Evolutionary conservation across 306 rosid genomes (phyloP), one percentile per base, ranked within the genome.

Genomic region (Pyrus communis): DNA sequence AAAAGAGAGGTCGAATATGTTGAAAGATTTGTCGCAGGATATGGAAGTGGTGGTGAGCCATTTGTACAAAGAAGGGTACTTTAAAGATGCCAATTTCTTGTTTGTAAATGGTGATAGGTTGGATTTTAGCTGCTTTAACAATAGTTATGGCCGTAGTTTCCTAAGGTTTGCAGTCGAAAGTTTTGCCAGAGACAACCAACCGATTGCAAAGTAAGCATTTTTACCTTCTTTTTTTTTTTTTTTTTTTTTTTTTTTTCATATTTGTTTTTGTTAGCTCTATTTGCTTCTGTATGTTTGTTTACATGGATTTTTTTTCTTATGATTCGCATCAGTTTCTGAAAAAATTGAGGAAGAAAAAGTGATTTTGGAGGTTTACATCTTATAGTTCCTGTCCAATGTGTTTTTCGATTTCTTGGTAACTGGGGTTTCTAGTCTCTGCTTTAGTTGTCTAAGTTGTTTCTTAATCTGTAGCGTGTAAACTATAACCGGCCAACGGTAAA

Each of bases 141-240:
- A 1, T 74, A 3, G 11, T 22, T 83, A 64, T 69, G 89, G 91
- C 63, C 51, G 84, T 4, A 73, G 78, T 0, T 92, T 78, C 77
- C 31, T 89, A 11, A 87, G 75, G 87, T 80, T 23, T 61, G 96
- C 89, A 0, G 90, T 81, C 0, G 79, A 77, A 49, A 83, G 22
- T 75, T 94, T 91, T 55, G 85, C 80, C 35, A 78, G 46, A 49
- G 95, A 91, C 71, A 83, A 94, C 63, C 95, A 77, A 67, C 85
- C 88, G 63, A 87, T 92, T 31, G 86, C 91, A 70, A 92, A 90
- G 98, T 91, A 90, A 89, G 95, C 25, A 19, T 31, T 9, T 63
- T 74, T 65, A 22, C 51, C 14, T 35, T 60, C 10, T 7, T 60
- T 42, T 17, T 9, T 68, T 35, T 13, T 23, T 38, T 31, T 27